These are phyloP conservation scores for Planoprotostelium fungivorum DNA, from an alignment of 78 protist genomes.

Conservation along the genomic window DNA sequence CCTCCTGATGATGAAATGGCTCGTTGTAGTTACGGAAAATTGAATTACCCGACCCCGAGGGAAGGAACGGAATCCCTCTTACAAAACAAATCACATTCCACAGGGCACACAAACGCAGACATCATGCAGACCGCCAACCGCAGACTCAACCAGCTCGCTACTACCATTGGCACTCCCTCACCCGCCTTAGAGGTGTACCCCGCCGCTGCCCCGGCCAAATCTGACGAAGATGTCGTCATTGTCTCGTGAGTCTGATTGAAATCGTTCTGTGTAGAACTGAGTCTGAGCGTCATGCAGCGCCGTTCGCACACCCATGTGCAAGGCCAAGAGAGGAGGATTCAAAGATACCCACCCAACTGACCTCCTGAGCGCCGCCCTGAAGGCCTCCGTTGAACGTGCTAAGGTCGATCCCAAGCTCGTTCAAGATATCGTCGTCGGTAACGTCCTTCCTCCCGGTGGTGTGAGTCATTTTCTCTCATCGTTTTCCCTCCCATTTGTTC, in stretches of 20 bases:
- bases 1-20: no score
- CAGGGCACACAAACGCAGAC: neutral
- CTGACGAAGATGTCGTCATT: slow-evolving; percentile 57
- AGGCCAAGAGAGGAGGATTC: slow-evolving; percentile 73
- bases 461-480: neutral
- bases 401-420: slow-evolving; percentile 40
- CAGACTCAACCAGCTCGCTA: neutral
- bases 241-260: slow-evolving; percentile 63
- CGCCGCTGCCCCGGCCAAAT: slow-evolving; percentile 7
- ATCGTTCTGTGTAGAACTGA: no score
- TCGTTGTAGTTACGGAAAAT: no score
- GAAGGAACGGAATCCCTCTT: no score
- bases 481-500: no score
- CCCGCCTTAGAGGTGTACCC: neutral
- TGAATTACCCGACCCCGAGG: no score
- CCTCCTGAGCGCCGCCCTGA: slow-evolving; percentile 63
- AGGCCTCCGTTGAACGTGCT: slow-evolving; percentile 36
- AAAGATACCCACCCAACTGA: slow-evolving; percentile 68
- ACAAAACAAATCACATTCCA: no score
- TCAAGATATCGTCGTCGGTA: slow-evolving; percentile 72
- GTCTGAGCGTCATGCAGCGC: neutral
- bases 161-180: neutral
- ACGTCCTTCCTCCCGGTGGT: slow-evolving; percentile 32
- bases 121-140: neutral
- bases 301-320: slow-evolving; percentile 61